Conservation (phyloP, 2,329 filamentous ascomycete genomes). For the Hymenoscyphus occultus region DNA sequence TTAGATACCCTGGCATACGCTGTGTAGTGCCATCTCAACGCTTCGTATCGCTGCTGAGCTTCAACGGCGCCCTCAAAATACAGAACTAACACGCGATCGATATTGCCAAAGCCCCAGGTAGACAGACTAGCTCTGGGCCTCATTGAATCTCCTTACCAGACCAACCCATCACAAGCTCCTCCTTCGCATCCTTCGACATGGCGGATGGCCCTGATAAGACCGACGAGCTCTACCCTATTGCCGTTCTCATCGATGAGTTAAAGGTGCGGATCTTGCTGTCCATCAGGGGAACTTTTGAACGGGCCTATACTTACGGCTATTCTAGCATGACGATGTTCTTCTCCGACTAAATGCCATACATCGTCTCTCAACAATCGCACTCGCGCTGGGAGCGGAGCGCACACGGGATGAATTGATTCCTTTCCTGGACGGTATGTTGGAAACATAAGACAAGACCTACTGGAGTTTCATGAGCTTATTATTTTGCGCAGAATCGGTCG, state of each 20-base stretch:
- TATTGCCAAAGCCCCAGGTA: slow-evolving; percentile 31
- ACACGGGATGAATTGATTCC: slow-evolving; percentile 98
- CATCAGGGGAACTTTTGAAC: background rate
- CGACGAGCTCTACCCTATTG: slow-evolving; percentile 99
- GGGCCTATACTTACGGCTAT: slow-evolving; percentile 23
- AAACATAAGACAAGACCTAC: background rate
- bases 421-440: slow-evolving; percentile 87
- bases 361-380: slow-evolving; percentile 94
- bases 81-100: slow-evolving; percentile 34
- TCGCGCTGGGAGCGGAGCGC: slow-evolving; percentile 91
- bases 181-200: slow-evolving; percentile 59
- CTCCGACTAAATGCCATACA: slow-evolving; percentile 98
- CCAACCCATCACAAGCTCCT: slow-evolving; percentile 29
- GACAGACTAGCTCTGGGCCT: slow-evolving; percentile 33
- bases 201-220: slow-evolving; percentile 84
- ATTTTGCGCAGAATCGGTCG: slow-evolving; percentile 76
- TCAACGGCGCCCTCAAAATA: background rate
- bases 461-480: slow-evolving; percentile 34
- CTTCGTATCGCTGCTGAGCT: slow-evolving; percentile 11
- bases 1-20: background rate
- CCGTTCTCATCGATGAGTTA: slow-evolving; percentile 98
- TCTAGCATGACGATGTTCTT: slow-evolving; percentile 94
- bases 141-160: slow-evolving; percentile 34
- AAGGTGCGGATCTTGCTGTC: slow-evolving; percentile 63
- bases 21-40: background rate